Percentiles rank a stretch among this genome's conserved stretches.
These are phyloP conservation scores for Polysphondylium violaceum DNA, from an alignment of 78 protist genomes.

Conservation along the genomic window DNA sequence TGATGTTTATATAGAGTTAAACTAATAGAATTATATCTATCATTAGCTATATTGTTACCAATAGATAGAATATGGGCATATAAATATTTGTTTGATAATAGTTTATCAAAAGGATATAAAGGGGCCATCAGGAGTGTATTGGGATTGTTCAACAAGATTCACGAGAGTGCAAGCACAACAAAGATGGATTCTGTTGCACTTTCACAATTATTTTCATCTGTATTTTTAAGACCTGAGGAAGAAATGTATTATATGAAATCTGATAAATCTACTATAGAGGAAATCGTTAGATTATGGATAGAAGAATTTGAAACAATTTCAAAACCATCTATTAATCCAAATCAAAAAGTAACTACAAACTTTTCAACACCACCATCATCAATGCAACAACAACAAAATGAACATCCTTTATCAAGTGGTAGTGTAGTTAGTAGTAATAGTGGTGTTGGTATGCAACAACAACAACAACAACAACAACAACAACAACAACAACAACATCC, in stretches of 20 bases:
- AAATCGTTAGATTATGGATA: conserved; percentile 66
- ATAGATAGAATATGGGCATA: conserved; percentile 73
- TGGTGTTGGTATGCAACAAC: neutral
- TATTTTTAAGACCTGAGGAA: conserved; percentile 65
- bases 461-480: neutral
- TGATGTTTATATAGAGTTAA: neutral
- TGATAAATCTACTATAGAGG: conserved; percentile 30
- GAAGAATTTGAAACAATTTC: conserved; percentile 60
- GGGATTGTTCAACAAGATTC: conserved; percentile 26
- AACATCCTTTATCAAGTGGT: neutral
- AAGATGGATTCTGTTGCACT: conserved; percentile 53
- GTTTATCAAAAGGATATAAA: conserved; percentile 57
- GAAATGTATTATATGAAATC: conserved; percentile 74
- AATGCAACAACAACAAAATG: neutral
- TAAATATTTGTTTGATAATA: conserved; percentile 66
- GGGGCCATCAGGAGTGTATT: conserved; percentile 47
- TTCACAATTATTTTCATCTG: conserved; percentile 39
- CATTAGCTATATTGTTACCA: conserved; percentile 47
- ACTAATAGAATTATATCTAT: neutral
- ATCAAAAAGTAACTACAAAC: conserved; percentile 13
- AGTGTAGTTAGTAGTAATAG: neutral
- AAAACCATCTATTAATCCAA: conserved; percentile 49
- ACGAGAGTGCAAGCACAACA: neutral
- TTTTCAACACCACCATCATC: neutral
- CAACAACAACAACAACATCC: conserved; percentile 33